Evolutionary conservation across 768 basidiomycete genomes (phyloP).

Genomic region (Trametes villosa): DNA sequence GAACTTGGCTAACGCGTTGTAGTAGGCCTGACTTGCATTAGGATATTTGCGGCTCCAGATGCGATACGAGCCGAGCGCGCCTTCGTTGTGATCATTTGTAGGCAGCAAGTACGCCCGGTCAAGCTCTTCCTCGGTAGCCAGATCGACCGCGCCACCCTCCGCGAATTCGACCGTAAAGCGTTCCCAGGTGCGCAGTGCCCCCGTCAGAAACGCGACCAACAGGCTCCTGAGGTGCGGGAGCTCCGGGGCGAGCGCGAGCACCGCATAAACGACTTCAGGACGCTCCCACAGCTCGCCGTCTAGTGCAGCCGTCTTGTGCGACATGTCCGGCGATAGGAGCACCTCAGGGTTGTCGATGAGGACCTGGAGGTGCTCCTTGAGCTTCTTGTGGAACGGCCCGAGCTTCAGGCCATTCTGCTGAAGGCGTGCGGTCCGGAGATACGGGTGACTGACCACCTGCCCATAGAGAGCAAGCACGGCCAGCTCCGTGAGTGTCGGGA

Average conservation of each 20-base stretch:
- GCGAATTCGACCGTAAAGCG: background rate
- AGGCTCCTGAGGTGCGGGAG: background rate
- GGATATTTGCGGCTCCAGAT: background rate
- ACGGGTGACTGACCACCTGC: too few species aligned
- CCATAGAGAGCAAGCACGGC: too few species aligned
- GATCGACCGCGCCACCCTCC: background rate
- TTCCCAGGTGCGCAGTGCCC: background rate
- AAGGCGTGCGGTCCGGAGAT: background rate
- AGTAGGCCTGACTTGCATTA: too few species aligned
- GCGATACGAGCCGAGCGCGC: background rate
- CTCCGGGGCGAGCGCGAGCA: background rate
- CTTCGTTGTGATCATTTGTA: background rate
- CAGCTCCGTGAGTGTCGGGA: too few species aligned
- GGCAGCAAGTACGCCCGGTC: background rate
- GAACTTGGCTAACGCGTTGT: background rate
- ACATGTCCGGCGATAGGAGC: background rate
- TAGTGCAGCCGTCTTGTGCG: background rate
- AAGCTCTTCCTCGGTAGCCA: background rate
- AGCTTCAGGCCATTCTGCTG: background rate
- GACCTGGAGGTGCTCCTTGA: background rate
- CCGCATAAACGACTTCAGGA: background rate
- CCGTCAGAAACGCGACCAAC: background rate
- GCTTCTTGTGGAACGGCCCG: background rate
- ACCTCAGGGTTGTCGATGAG: background rate
- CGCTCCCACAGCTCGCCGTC: background rate